Percentiles rank a stretch among this genome's conserved stretches.
These are phyloP conservation scores for Papilionanthe hybrid DNA, from an alignment of 116 monocot genomes.

Conservation along the genomic window DNA sequence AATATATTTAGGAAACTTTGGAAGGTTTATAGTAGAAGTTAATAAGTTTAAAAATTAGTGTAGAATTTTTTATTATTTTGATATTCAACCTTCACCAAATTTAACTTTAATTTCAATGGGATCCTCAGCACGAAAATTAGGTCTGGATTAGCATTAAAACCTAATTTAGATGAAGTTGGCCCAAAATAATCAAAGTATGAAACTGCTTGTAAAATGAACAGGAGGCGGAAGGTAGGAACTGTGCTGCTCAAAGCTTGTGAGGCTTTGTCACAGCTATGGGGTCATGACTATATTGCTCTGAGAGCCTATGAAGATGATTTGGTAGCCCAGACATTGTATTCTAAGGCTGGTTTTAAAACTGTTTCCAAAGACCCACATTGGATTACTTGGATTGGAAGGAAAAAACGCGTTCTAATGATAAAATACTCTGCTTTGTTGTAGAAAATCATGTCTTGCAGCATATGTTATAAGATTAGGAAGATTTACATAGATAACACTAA, in stretches of 20 bases:
- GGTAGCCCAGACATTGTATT: conserved; percentile 52
- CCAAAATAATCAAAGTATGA: background rate
- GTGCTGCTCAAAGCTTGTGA: conserved; percentile 81
- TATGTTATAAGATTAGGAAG: no score
- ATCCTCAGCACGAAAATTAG: background rate
- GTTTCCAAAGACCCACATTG: conserved; percentile 56
- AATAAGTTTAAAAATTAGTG: no score
- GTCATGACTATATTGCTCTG: conserved; percentile 46
- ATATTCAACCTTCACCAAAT: no score
- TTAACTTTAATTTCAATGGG: background rate
- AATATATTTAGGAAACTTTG: no score
- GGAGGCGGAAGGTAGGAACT: conserved; percentile 71
- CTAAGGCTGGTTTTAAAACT: conserved; percentile 59
- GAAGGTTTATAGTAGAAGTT: no score
- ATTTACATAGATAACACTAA: no score
- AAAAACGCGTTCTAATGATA: conserved; percentile 67
- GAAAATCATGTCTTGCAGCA: no score
- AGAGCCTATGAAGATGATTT: conserved; percentile 76
- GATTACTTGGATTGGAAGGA: conserved; percentile 52
- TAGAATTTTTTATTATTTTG: no score
- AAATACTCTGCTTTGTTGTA: conserved; percentile 15
- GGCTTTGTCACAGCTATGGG: conserved; percentile 45
- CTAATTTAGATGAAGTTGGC: background rate
- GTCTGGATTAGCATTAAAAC: background rate
- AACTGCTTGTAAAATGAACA: conserved; percentile 4